Base-by-base conservation (phyloP, 768 basidiomycete genomes). In the Pisolithus marmoratus region DNA sequence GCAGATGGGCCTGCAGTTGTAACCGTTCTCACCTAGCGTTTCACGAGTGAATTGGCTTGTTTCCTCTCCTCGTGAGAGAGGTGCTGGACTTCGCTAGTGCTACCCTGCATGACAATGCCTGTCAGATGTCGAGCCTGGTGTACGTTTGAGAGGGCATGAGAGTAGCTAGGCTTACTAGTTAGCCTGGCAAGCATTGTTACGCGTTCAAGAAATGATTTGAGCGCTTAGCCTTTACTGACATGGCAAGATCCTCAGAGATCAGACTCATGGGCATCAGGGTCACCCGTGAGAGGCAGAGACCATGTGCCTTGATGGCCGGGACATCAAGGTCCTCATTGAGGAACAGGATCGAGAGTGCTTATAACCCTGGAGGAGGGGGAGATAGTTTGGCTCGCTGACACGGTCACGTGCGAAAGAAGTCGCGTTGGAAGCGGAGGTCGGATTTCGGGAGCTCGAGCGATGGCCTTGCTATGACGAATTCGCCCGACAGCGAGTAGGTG, bases 1-100 rank as follows among this genome's bases (percentile, higher is more conserved):
- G 88, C 84, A 2, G 87, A 89, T 54, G 83, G 87, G 1, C 92
- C 92, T 5, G 87, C 91, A 53, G 93, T 77, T 64, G 66, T 86
- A 87, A 2, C 87, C 86, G 54, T 84, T 81, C 49, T 79, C 74
- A 63, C 92, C 81, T 11, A 94, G 76, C 1, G 87, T 89, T 49
- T 81, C 66, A 22, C 90, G 77, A 1, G 87, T 86, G 38, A 86
- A 64, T 90, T 87, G 9, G 80, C 76, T 17, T 72, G 64, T 55
- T 79, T 82, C 50, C 87, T 78, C 63, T 90, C 88, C 0, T 83
- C 81, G 52, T 83, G 83, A 3, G 85, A 84, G 53, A 89, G 73
- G 59, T 86, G 85, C 58, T 85, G 85, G 6, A 87, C 87, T 64
- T 87, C 85, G 42, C 86, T 85, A 54, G 85, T 88, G 52, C 80